Evolutionary conservation across 148 eudicot genomes (phyloP), one percentile per base, ranked within the genome.

Genomic region (Cornus kousa): DNA sequence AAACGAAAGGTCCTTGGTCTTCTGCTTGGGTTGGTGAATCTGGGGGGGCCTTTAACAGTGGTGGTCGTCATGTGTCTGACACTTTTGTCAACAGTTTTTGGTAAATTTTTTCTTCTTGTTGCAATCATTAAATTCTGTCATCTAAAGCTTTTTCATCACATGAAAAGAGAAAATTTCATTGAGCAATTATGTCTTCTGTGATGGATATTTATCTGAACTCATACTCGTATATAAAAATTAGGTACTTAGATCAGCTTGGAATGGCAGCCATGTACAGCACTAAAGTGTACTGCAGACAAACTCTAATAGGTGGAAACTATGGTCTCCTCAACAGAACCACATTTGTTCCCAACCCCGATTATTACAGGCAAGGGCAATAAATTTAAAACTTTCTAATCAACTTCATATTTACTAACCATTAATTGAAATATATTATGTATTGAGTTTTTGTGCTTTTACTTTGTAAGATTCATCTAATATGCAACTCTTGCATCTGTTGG

Each of bases 11-110:
- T 73, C 91, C 95, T 72, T 96, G 98, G 99, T 79, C 99, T 80
- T 87, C 87, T 64, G 93, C 98, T 76, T 96, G 99, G 99, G 95
- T 96, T 35, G 95, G 99, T 53, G 99, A 96, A 85, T 86, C 98
- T 40, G 99, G 99, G 32, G 99, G 99, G 68, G 97, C 97, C 71
- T 97, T 43, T 73, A 97, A 97, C 89, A 97, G 88, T 69, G 99
- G 99, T 40, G 98, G 91, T n/a, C 85, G 24, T 48, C 83, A 79
- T 66, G 79, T 94, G 72, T 97, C 99, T 24, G 78, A 97, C 73
- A 77, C 95, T 66, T 97, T 94, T 69, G 82, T 92, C 33, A 75
- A 97, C 84, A 89, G 98, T 83, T 97, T 97, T 77, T 97, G 99
- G 99, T 97, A 91, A 85, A 37, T 59, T 77, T 28, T 5, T 68